These are phyloP conservation scores for Aurantiochytrium sp. DNA, from an alignment of 108 stramenopile genomes.

Conservation along the genomic window DNA sequence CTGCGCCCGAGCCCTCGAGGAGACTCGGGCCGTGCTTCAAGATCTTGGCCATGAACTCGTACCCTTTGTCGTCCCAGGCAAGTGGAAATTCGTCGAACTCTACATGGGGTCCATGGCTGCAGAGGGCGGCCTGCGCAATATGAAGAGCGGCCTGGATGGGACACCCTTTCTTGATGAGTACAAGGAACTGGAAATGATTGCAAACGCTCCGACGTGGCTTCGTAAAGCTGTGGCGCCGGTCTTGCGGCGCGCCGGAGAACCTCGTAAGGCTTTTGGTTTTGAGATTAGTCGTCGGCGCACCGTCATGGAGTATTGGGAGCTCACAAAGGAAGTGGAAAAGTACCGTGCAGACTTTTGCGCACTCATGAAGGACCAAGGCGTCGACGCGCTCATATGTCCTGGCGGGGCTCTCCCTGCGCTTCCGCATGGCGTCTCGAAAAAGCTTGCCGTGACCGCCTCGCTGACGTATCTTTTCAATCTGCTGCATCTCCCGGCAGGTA, in stretches of 20 bases:
- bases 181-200: not conserved
- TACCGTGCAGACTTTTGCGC: slow-evolving; percentile 9
- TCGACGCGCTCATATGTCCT: slow-evolving; percentile 38
- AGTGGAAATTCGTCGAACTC: not conserved
- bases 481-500: slow-evolving; percentile 43
- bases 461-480: slow-evolving; percentile 38
- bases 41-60: slow-evolving; percentile 35
- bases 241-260: not conserved
- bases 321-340: slow-evolving; percentile 36
- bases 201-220: not conserved
- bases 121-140: slow-evolving; percentile 26
- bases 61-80: slow-evolving; percentile 21
- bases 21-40: slow-evolving; percentile 25
- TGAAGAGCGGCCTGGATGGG: not conserved
- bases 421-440: slow-evolving; percentile 23
- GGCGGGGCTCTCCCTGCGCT: slow-evolving; percentile 35
- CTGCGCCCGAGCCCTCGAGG: slow-evolving; percentile 28
- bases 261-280: not conserved
- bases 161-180: not conserved
- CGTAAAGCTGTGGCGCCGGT: not conserved
- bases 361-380: not conserved
- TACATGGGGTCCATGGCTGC: not conserved
- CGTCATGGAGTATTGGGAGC: slow-evolving; percentile 26
- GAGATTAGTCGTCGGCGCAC: not conserved
- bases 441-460: slow-evolving; percentile 21